A percentile compares a stretch with the other conserved stretches of the same genome.
Conservation (phyloP, 495 filamentous ascomycete genomes). For the Penicillium nucicola region DNA sequence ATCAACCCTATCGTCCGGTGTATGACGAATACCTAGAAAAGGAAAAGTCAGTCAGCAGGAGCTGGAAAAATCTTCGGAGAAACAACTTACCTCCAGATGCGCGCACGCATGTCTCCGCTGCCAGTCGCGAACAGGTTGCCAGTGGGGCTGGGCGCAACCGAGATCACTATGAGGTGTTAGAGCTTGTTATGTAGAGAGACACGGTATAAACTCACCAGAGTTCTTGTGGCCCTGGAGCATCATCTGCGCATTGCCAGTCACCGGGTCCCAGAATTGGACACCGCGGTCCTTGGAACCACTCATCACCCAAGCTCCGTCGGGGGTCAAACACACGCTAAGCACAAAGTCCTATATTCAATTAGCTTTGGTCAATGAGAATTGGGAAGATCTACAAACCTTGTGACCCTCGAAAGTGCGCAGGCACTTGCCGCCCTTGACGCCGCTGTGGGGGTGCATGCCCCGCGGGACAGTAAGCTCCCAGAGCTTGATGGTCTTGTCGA, state of each 20-base stretch:
- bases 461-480: slow-evolving; percentile 79
- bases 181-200: background rate
- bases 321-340: slow-evolving; percentile 81
- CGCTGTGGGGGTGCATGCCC: slow-evolving; percentile 55
- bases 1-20: slow-evolving; percentile 40
- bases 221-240: slow-evolving; percentile 95
- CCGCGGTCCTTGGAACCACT: slow-evolving; percentile 89
- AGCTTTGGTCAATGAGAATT: slow-evolving; percentile 1
- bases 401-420: slow-evolving; percentile 89
- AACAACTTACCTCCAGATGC: slow-evolving; percentile 76
- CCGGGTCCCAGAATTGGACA: slow-evolving; percentile 91
- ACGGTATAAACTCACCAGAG: slow-evolving; percentile 51
- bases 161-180: slow-evolving; percentile 60
- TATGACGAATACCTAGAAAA: slow-evolving; percentile 47
- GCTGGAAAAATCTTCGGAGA: slow-evolving; percentile 1
- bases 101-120: slow-evolving; percentile 84
- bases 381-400: slow-evolving; percentile 56
- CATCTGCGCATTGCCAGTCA: slow-evolving; percentile 81
- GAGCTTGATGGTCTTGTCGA: slow-evolving; percentile 95
- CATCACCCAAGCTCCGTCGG: slow-evolving; percentile 85
- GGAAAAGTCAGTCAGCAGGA: background rate
- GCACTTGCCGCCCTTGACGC: slow-evolving; percentile 74
- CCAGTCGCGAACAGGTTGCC: slow-evolving; percentile 82
- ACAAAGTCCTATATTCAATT: slow-evolving; percentile 70
- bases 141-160: slow-evolving; percentile 79